Conservation (phyloP, 352 stramenopile species). For the Phytopythium mirpurense region DNA sequence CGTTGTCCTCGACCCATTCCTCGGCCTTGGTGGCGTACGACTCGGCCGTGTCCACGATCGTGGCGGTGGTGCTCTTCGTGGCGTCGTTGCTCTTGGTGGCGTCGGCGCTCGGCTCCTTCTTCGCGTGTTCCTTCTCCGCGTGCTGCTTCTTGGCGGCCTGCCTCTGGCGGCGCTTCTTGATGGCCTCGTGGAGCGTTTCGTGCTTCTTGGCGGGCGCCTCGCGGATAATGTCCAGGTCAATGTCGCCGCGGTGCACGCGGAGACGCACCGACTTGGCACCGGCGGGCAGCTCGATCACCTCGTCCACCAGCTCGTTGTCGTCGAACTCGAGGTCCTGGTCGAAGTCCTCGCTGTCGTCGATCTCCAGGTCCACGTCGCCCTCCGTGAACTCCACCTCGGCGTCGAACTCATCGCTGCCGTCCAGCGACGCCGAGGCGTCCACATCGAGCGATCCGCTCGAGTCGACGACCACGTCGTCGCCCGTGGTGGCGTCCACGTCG, state of each 20-base stretch:
- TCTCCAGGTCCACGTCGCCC: slow-evolving; percentile 31
- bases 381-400: slow-evolving; percentile 25
- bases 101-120: slow-evolving; percentile 11
- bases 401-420: slow-evolving; percentile 23
- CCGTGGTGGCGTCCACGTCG: slow-evolving; percentile 20
- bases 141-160: slow-evolving; percentile 12
- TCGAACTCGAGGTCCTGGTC: slow-evolving; percentile 42
- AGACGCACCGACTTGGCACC: slow-evolving; percentile 41
- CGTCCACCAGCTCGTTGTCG: slow-evolving; percentile 28
- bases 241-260: slow-evolving; percentile 38
- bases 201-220: slow-evolving; percentile 12
- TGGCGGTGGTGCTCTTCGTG: not conserved
- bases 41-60: slow-evolving; percentile 17
- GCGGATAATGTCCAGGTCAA: slow-evolving; percentile 54
- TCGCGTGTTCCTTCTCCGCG: no score
- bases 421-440: slow-evolving; percentile 19
- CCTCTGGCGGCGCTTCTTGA: slow-evolving; percentile 7
- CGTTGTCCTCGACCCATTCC: slow-evolving; percentile 34
- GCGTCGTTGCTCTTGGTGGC: slow-evolving; percentile 9
- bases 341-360: slow-evolving; percentile 43
- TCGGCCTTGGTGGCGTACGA: slow-evolving; percentile 35
- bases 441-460: slow-evolving; percentile 19
- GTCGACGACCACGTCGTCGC: slow-evolving; percentile 21
- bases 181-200: slow-evolving; percentile 5
- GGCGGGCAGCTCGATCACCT: slow-evolving; percentile 41